Percentiles rank a stretch among this genome's conserved stretches.
Conservation (phyloP, 2,329 filamentous ascomycete species). For the Alternaria sp. region DNA sequence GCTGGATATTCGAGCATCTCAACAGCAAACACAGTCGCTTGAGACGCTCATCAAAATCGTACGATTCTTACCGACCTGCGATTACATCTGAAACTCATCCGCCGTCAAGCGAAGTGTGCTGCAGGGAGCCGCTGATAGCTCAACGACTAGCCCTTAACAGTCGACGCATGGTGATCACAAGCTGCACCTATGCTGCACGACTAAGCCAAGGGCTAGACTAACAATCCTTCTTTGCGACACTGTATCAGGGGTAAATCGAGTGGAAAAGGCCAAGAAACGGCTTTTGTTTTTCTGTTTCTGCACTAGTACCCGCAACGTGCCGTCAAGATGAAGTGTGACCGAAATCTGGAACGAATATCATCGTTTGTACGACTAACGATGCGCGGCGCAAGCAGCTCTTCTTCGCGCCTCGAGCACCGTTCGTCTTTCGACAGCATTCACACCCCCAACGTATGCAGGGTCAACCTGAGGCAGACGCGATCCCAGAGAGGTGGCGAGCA, state of each 20-base stretch:
- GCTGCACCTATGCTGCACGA: conserved; percentile 21
- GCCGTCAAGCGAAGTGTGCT: conserved; percentile 16
- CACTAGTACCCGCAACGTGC: not conserved
- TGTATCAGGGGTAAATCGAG: not conserved
- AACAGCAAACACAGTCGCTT: conserved; percentile 10
- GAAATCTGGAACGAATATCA: conserved; percentile 8
- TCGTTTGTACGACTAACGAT: not conserved
- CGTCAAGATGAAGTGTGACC: conserved; percentile 1
- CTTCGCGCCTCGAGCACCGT: not conserved
- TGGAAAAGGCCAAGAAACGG: not conserved
- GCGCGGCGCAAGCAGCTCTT: not conserved
- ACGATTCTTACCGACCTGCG: conserved; percentile 14
- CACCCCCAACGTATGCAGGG: conserved; percentile 5
- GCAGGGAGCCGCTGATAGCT: conserved; percentile 21
- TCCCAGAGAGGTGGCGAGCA: conserved; percentile 3
- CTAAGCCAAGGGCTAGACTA: not conserved
- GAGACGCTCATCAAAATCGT: conserved; percentile 10
- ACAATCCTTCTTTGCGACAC: not conserved
- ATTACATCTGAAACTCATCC: conserved; percentile 18
- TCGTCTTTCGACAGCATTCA: not conserved
- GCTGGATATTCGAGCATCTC: conserved; percentile 3
- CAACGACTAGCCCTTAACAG: conserved; percentile 7
- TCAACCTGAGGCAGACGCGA: conserved; percentile 12
- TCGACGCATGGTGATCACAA: not conserved
- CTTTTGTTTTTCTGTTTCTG: conserved; percentile 6